phyloP scores from a whole-genome alignment of 345 rosid genomes.

The Ricinus communis region DNA sequence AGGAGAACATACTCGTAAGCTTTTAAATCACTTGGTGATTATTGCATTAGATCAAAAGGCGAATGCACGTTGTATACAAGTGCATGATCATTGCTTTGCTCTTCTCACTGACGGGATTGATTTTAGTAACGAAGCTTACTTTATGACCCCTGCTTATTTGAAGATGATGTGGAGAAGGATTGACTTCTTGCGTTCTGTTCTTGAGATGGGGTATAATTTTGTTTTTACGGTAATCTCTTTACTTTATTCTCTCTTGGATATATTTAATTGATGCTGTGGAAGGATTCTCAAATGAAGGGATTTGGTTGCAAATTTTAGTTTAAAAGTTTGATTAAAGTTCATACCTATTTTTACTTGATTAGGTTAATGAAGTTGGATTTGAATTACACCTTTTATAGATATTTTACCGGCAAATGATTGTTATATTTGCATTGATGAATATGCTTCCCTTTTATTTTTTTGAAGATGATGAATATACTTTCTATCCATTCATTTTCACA shows the following conservation, averaged over 20 bases:
- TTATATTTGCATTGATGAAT: not conserved
- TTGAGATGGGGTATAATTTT: conserved; percentile 81
- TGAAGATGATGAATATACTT: not conserved
- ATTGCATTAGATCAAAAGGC: conserved; percentile 73
- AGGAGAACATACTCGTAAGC: conserved; percentile 56
- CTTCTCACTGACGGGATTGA: conserved; percentile 66
- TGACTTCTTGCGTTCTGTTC: conserved; percentile 67
- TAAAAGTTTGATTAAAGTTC: not conserved
- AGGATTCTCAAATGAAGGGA: not conserved
- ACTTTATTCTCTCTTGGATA: not conserved
- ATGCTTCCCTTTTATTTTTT: no score
- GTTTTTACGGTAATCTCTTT: conserved; percentile 71
- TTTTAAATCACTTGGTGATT: conserved; percentile 71
- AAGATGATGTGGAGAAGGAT: conserved; percentile 96
- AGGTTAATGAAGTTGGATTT: not conserved
- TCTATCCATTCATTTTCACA: not conserved
- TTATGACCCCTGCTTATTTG: conserved; percentile 77
- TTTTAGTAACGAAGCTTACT: conserved; percentile 73
- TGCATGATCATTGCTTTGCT: conserved; percentile 69
- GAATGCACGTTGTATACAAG: conserved; percentile 48
- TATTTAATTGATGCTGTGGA: not conserved
- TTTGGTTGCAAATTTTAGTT: not conserved
- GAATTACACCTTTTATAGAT: not conserved
- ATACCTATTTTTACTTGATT: not conserved
- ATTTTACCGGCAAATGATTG: not conserved